These are phyloP conservation scores for Zymoseptoria passerinii DNA, from an alignment of 2,329 filamentous ascomycete species.

Conservation along the genomic window DNA sequence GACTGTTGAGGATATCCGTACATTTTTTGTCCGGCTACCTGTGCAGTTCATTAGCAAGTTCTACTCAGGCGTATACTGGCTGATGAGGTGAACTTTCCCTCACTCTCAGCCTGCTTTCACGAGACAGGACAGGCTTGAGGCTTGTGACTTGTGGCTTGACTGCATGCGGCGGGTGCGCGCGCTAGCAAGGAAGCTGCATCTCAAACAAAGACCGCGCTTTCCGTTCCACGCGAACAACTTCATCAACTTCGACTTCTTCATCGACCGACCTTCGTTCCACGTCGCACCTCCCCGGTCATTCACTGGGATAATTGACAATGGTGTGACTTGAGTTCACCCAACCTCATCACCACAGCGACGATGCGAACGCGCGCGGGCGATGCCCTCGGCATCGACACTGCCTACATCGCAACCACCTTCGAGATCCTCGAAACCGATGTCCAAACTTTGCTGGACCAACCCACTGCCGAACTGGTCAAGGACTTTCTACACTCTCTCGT, in stretches of 20 bases:
- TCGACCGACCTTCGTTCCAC: not conserved
- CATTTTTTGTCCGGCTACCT: too few relatives aligned
- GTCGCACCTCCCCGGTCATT: not conserved
- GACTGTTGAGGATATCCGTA: too few relatives aligned
- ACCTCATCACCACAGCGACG: slow-evolving; percentile 14
- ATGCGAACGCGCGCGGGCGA: slow-evolving; percentile 44
- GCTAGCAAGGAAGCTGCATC: too few relatives aligned
- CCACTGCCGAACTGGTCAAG: slow-evolving; percentile 70
- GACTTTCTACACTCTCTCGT: slow-evolving; percentile 66
- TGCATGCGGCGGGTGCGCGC: not conserved
- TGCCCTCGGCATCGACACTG: slow-evolving; percentile 55
- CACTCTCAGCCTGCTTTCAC: too few relatives aligned
- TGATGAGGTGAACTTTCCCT: too few relatives aligned
- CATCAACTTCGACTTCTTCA: not conserved
- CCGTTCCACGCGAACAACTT: not conserved
- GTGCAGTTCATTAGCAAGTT: too few relatives aligned
- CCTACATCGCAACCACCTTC: slow-evolving; percentile 65
- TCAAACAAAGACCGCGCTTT: not conserved
- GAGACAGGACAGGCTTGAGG: not conserved
- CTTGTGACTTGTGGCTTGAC: not conserved
- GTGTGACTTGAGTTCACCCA: slow-evolving; percentile 7
- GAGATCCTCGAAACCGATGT: slow-evolving; percentile 59
- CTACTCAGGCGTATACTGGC: too few relatives aligned
- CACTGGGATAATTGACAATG: slow-evolving; percentile 6
- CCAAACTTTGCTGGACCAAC: slow-evolving; percentile 52